phyloP scores from a whole-genome alignment of 2,329 filamentous ascomycete genomes.

The Didymellaceae sp. region DNA sequence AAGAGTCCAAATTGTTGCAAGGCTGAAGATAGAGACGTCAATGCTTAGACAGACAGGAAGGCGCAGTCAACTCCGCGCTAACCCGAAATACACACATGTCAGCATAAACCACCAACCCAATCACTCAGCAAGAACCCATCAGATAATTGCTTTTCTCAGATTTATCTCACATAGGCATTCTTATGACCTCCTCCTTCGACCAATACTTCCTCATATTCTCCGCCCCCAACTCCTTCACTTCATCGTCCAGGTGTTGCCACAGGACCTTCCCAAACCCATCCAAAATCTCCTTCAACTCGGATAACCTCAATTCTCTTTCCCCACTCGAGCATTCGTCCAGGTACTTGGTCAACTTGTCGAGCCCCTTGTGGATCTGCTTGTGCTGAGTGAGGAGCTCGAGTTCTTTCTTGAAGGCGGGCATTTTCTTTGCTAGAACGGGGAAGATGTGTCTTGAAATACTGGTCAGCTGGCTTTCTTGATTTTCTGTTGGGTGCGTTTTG shows the following conservation, averaged over 20 bases:
- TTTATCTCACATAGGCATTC: slow-evolving; percentile 52
- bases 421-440: slow-evolving; percentile 74
- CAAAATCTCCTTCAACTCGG: slow-evolving; percentile 72
- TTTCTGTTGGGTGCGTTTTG: not conserved
- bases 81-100: too few species aligned
- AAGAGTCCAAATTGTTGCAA: too few species aligned
- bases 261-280: slow-evolving; percentile 79
- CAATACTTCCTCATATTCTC: slow-evolving; percentile 90
- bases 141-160: too few species aligned
- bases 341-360: slow-evolving; percentile 72
- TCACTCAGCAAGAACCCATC: too few species aligned
- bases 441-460: slow-evolving; percentile 66
- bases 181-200: slow-evolving; percentile 75
- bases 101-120: too few species aligned
- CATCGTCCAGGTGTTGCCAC: slow-evolving; percentile 83
- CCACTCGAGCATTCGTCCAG: slow-evolving; percentile 66
- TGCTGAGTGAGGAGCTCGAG: slow-evolving; percentile 77
- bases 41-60: too few species aligned
- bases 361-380: slow-evolving; percentile 75
- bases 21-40: too few species aligned
- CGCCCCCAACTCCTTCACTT: slow-evolving; percentile 78
- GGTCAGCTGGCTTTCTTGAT: not conserved
- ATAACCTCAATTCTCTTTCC: slow-evolving; percentile 64
- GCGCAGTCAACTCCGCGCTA: too few species aligned
- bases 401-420: slow-evolving; percentile 76